Percentiles rank a stretch among this genome's conserved stretches.
These are phyloP conservation scores for Groenewaldozyma sp. DNA, from an alignment of 1,139 yeast species.

Conservation along the genomic window DNA sequence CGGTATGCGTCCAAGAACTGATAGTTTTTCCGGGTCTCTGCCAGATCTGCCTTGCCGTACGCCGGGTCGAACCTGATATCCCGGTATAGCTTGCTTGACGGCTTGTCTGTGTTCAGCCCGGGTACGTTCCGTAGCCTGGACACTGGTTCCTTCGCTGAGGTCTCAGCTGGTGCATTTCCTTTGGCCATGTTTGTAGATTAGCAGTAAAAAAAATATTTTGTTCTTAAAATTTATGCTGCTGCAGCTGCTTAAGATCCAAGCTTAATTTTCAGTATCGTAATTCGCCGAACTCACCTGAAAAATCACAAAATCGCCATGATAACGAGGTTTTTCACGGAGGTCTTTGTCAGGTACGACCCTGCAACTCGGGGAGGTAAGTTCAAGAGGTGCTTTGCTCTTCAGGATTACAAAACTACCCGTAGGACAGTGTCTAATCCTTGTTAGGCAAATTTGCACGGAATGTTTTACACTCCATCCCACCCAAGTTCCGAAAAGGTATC, in stretches of 20 bases:
- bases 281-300: no score
- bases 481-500: constrained; percentile 22
- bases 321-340: constrained; percentile 71
- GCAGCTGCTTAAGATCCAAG: no score
- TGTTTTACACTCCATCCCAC: constrained; percentile 71
- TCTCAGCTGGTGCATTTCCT: constrained; percentile 63
- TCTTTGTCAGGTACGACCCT: constrained; percentile 68
- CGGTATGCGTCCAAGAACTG: constrained; percentile 81
- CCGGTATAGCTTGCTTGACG: constrained; percentile 38
- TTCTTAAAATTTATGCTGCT: background rate
- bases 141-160: constrained; percentile 65
- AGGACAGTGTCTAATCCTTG: no score
- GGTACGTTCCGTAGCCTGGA: constrained; percentile 64
- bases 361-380: constrained; percentile 49
- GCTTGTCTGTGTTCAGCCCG: constrained; percentile 44
- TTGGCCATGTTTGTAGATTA: constrained; percentile 1
- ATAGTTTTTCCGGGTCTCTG: constrained; percentile 60
- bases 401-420: no score
- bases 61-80: constrained; percentile 91
- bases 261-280: no score
- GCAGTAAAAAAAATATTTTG: no score
- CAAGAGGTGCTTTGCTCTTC: background rate
- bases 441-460: constrained; percentile 73
- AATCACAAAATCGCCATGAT: no score
- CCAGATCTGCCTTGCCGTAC: constrained; percentile 69